phyloP scores from a whole-genome alignment of 441 rosid species.

The Omphalea diandra region DNA sequence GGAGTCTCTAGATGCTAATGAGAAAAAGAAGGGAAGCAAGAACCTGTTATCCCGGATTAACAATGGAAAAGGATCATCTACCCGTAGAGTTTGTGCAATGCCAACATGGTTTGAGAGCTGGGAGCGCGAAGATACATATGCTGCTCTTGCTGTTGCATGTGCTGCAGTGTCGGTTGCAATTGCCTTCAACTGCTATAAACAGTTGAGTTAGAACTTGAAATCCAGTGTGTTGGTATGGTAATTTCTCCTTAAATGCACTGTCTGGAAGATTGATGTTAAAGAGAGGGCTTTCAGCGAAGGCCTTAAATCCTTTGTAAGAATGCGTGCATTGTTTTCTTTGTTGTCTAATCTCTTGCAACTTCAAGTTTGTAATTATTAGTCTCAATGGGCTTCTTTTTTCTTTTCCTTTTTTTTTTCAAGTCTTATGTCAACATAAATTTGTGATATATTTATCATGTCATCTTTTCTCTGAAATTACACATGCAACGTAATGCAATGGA shows the following conservation, averaged over 20 bases:
- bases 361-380: constrained; percentile 12
- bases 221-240: neutral
- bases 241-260: neutral
- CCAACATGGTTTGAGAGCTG: constrained; percentile 89
- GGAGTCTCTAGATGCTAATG: constrained; percentile 31
- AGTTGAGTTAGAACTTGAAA: constrained; percentile 37
- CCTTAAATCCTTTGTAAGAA: constrained; percentile 4
- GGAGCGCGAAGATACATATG: constrained; percentile 93
- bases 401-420: neutral
- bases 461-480: neutral
- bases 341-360: constrained; percentile 4
- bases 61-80: constrained; percentile 40
- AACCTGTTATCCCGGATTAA: constrained; percentile 33
- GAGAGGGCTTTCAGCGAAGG: neutral
- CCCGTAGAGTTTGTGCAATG: constrained; percentile 48
- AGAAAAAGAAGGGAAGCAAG: constrained; percentile 46
- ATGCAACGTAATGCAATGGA: neutral
- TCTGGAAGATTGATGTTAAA: neutral
- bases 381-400: too few relatives aligned
- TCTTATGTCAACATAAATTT: too few relatives aligned
- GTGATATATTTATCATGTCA: neutral
- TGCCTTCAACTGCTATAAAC: constrained; percentile 81
- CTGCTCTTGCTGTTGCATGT: constrained; percentile 74
- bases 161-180: constrained; percentile 80
- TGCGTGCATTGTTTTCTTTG: constrained; percentile 9